Evolutionary conservation across 2,329 filamentous ascomycete species (phyloP).

Genomic region (Mariannaea sp.): DNA sequence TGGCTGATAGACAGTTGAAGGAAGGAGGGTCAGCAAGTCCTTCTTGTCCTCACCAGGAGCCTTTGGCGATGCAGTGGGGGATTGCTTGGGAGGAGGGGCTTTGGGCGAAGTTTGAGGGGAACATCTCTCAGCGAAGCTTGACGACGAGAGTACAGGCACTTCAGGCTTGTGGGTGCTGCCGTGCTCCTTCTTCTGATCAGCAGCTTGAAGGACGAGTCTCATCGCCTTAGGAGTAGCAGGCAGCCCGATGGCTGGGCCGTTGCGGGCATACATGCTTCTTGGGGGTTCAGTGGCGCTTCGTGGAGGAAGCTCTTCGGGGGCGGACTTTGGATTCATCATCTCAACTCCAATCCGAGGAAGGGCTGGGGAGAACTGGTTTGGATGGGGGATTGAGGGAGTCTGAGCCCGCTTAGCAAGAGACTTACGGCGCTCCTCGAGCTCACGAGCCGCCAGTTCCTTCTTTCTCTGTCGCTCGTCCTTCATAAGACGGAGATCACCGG

Average conservation of each 20-base stretch:
- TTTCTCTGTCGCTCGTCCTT: conserved; percentile 67
- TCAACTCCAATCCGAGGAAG: conserved; percentile 45
- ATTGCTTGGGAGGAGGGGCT: conserved; percentile 36
- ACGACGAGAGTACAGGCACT: conserved; percentile 60
- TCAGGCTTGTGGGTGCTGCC: conserved; percentile 53
- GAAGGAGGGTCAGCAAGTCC: conserved; percentile 54
- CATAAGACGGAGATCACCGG: conserved; percentile 59
- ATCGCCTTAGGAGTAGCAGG: conserved; percentile 91
- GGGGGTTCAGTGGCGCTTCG: conserved; percentile 70
- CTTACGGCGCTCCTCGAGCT: conserved; percentile 85
- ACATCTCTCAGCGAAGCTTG: conserved; percentile 50
- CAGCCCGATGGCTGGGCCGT: conserved; percentile 69
- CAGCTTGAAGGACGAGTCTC: conserved; percentile 75
- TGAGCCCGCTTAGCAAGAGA: conserved; percentile 82
- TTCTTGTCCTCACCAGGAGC: conserved; percentile 36
- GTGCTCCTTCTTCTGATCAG: conserved; percentile 51
- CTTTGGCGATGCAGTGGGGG: conserved; percentile 29
- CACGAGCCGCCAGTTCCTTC: conserved; percentile 77
- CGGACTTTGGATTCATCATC: conserved; percentile 48
- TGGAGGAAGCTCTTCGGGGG: conserved; percentile 52
- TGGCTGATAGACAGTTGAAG: conserved; percentile 65
- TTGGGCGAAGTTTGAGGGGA: conserved; percentile 48
- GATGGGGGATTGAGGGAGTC: conserved; percentile 79
- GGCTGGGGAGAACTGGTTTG: conserved; percentile 54
- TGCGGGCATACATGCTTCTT: conserved; percentile 54